These are phyloP conservation scores for Herpetospermum pedunculosum DNA, from an alignment of 306 rosid species.

Conservation along the genomic window DNA sequence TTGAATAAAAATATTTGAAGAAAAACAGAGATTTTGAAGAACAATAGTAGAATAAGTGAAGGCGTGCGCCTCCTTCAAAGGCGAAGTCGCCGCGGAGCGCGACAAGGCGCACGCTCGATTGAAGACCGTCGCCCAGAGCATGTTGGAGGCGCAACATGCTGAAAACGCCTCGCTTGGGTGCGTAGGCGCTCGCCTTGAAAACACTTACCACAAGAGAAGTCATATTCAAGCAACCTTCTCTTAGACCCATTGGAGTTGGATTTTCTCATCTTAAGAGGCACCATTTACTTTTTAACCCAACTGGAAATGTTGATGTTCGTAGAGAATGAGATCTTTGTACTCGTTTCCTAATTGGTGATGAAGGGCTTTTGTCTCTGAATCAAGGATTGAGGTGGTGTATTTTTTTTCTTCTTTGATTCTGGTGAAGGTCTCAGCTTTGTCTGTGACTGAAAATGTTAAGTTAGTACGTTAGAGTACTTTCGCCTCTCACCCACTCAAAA, in stretches of 20 bases:
- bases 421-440: not conserved
- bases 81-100: too few relatives aligned
- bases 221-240: not conserved
- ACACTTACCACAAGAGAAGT: too few relatives aligned
- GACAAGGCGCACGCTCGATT: too few relatives aligned
- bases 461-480: not conserved
- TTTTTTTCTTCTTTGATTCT: not conserved
- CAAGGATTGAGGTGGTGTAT: not conserved
- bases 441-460: not conserved
- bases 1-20: too few relatives aligned
- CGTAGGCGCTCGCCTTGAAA: too few relatives aligned
- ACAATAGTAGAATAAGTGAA: too few relatives aligned
- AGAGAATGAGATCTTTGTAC: not conserved
- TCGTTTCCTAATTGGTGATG: not conserved
- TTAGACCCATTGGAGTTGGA: not conserved
- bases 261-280: not conserved
- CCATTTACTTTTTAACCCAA: not conserved
- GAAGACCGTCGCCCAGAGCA: too few relatives aligned
- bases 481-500: not conserved
- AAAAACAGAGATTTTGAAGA: too few relatives aligned
- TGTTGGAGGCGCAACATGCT: too few relatives aligned
- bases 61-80: too few relatives aligned
- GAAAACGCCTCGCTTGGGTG: too few relatives aligned
- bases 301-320: not conserved
- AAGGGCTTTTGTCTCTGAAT: not conserved